Conservation (phyloP, 1,284 basidiomycete genomes). For the Cerrena zonata region DNA sequence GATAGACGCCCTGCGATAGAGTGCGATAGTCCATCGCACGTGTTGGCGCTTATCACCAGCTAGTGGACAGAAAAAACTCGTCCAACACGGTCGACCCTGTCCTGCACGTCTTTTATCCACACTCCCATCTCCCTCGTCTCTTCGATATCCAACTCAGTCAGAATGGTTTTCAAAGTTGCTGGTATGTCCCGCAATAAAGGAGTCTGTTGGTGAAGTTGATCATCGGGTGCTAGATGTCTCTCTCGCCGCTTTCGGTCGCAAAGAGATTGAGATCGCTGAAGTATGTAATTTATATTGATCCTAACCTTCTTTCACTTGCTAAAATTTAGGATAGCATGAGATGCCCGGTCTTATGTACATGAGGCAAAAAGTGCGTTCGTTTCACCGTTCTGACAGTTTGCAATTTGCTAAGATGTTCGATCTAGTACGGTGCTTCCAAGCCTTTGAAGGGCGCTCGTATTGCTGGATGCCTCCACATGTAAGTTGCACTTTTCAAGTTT, state of each 20-base stretch:
- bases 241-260: conserved; percentile 93
- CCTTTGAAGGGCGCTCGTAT: conserved; percentile 94
- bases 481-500: conserved; percentile 17
- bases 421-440: conserved; percentile 73
- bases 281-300: conserved; percentile 31
- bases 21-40: neutral
- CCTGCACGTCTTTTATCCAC: conserved; percentile 26
- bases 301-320: conserved; percentile 1
- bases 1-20: conserved; percentile 7
- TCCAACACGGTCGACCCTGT: conserved; percentile 35
- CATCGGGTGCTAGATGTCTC: conserved; percentile 70
- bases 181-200: conserved; percentile 38
- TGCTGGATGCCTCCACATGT: conserved; percentile 97
- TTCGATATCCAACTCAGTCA: conserved; percentile 20
- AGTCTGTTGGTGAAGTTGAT: neutral
- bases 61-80: neutral
- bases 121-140: conserved; percentile 18
- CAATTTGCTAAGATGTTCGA: conserved; percentile 10
- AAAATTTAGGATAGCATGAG: conserved; percentile 54
- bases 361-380: conserved; percentile 62
- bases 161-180: conserved; percentile 81
- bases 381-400: conserved; percentile 8
- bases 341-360: conserved; percentile 94
- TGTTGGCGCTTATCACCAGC: neutral
- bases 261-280: conserved; percentile 98